Base-by-base conservation (phyloP, 164 flowering plant species). In the Echeveria elegans region DNA sequence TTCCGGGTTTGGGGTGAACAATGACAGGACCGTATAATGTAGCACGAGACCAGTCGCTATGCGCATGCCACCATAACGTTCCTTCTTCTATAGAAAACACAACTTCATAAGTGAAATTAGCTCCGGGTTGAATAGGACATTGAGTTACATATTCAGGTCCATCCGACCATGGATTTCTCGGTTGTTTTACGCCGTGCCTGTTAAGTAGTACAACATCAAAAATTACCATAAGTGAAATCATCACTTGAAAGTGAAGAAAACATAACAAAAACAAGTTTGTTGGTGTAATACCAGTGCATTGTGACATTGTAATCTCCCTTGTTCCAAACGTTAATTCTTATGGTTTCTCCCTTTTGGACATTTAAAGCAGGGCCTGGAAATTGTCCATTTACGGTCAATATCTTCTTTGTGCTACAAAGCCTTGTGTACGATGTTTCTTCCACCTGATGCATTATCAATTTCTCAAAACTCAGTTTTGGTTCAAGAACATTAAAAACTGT, bases 381-480 rank as follows among this genome's bases (percentile, higher is more conserved):
- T 50, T 50, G 56, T n/a, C 56, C 56, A 23, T 50, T 50, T 6
- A 50, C 24, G 2, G 56, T 50, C 26, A 50, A 21, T n/a, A 50
- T 50, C 56, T 50, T 50, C 56, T 50, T 50, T 23, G 56, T 50
- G 56, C 56, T 50, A 26, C 56, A 50, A 6, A 50, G 56, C 26
- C 56, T n/a, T 1, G 56, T 50, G 56, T 50, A 50, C 10, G 56
- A 50, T 6, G 56, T 50, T 50, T 50, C 56, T 23, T 50, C 56
- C 56, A 50, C 56, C 56, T 50, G 24, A 50, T 50, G 56, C 53
- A 48, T 48, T 4, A 21, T 48, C 19, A n/a, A n/a, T n/a, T n/a
- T n/a, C n/a, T n/a, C n/a, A n/a, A n/a, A n/a, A n/a, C n/a, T n/a
- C n/a, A n/a, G n/a, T n/a, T n/a, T n/a, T n/a, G n/a, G n/a, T n/a